Conservation (phyloP, 2,329 filamentous ascomycete species). For the Aureobasidium sp. region DNA sequence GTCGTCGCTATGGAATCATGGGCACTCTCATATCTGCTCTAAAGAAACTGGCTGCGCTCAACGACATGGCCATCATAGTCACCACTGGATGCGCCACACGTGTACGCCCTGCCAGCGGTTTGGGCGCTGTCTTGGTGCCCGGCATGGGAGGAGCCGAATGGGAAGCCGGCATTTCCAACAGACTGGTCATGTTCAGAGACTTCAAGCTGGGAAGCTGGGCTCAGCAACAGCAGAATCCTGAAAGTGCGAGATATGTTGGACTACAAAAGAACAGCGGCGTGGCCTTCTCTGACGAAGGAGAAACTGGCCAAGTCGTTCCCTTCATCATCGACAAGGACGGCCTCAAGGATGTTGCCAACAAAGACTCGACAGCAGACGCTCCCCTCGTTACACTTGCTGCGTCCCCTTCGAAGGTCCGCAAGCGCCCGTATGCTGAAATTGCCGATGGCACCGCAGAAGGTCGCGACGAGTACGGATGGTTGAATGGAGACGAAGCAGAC, state of each 20-base stretch:
- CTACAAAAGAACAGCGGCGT: conserved; percentile 38
- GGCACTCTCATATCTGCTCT: conserved; percentile 53
- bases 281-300: conserved; percentile 32
- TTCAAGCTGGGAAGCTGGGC: conserved; percentile 33
- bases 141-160: conserved; percentile 68
- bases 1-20: conserved; percentile 52
- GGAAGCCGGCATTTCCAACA: conserved; percentile 68
- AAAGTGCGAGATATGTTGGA: conserved; percentile 34
- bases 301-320: conserved; percentile 43
- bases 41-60: conserved; percentile 65
- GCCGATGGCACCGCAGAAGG: conserved; percentile 54
- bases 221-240: conserved; percentile 19
- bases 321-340: conserved; percentile 32
- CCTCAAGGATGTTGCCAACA: neutral
- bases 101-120: conserved; percentile 47
- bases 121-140: conserved; percentile 62
- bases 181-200: conserved; percentile 73
- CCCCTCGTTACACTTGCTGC: conserved; percentile 11
- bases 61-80: conserved; percentile 64
- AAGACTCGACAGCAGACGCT: conserved; percentile 22
- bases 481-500: conserved; percentile 49
- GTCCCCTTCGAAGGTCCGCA: conserved; percentile 36
- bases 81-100: conserved; percentile 77
- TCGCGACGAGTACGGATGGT: conserved; percentile 65
- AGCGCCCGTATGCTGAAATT: conserved; percentile 52